phyloP scores from a whole-genome alignment of 495 filamentous ascomycete genomes.

The Aspergillus kassunensis region DNA sequence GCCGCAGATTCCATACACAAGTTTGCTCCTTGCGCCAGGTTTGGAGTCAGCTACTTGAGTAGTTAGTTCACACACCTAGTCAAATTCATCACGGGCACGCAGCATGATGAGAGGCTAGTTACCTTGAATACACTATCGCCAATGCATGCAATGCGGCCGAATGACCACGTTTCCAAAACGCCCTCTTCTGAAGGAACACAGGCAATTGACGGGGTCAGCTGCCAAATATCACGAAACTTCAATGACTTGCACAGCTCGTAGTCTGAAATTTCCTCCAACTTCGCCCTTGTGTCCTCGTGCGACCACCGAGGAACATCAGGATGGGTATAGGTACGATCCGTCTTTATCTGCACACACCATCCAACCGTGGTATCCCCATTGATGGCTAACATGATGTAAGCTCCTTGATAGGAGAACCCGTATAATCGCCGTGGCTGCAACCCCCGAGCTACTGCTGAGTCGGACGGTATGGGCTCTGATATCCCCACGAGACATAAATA shows the following conservation, averaged over 20 bases:
- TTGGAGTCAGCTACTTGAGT: not conserved
- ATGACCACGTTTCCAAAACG: not conserved
- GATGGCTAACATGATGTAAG: not conserved
- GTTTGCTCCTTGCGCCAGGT: not conserved
- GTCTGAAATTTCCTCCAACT: not conserved
- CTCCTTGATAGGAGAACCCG: not conserved
- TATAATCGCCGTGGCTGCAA: not conserved
- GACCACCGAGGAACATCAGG: not conserved
- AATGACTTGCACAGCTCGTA: not conserved
- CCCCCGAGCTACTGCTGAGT: not conserved
- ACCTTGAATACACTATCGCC: slow-evolving; percentile 1
- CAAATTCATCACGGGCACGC: too few species aligned
- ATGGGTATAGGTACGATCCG: not conserved
- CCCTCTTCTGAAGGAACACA: not conserved
- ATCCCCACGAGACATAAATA: not conserved
- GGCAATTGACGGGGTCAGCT: not conserved
- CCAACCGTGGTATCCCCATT: not conserved
- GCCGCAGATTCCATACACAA: not conserved
- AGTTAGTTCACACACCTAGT: too few species aligned
- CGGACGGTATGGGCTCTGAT: not conserved
- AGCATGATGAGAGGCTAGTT: not conserved
- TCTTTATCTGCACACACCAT: not conserved
- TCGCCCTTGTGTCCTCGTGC: not conserved
- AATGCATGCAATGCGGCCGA: not conserved
- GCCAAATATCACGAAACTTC: not conserved